Evolutionary conservation across 73 alveolate species (phyloP).

Genomic region (Tetrahymena elliotti): DNA sequence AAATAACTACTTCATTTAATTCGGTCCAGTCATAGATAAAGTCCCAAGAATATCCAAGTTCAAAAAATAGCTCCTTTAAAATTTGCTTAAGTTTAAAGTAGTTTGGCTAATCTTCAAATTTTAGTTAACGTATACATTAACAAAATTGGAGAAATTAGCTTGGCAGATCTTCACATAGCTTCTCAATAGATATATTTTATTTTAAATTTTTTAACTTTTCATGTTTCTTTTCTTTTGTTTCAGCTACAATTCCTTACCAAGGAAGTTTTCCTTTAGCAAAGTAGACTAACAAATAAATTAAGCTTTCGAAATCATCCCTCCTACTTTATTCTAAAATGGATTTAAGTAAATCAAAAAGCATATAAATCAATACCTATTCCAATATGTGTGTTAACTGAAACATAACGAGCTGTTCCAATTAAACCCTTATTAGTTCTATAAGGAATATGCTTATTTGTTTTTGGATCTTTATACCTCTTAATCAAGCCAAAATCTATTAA

Average conservation of each 20-base stretch:
- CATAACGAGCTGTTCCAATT: constrained; percentile 91
- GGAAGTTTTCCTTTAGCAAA: constrained; percentile 47
- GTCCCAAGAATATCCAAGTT: neutral
- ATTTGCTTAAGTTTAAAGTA: neutral
- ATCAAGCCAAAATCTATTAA: constrained; percentile 63
- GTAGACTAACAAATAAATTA: constrained; percentile 54
- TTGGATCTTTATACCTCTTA: constrained; percentile 52
- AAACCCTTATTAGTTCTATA: constrained; percentile 46
- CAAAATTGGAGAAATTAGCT: constrained; percentile 37
- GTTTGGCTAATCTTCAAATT: neutral
- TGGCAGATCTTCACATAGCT: constrained; percentile 48
- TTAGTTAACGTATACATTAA: neutral
- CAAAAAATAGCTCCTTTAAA: neutral
- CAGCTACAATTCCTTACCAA: constrained; percentile 51
- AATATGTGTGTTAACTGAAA: constrained; percentile 84
- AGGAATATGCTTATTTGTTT: constrained; percentile 55
- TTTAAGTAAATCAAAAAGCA: neutral
- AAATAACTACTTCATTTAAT: neutral
- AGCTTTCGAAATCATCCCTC: constrained; percentile 67
- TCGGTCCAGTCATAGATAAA: neutral
- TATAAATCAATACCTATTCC: constrained; percentile 21
- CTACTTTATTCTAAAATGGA: constrained; percentile 48
- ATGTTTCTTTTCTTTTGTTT: constrained; percentile 31
- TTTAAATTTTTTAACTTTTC: neutral
- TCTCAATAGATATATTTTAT: neutral